Evolutionary conservation across 148 eudicot species (phyloP), one percentile per base, ranked within the genome.

Genomic region (Spergularia bocconei): DNA sequence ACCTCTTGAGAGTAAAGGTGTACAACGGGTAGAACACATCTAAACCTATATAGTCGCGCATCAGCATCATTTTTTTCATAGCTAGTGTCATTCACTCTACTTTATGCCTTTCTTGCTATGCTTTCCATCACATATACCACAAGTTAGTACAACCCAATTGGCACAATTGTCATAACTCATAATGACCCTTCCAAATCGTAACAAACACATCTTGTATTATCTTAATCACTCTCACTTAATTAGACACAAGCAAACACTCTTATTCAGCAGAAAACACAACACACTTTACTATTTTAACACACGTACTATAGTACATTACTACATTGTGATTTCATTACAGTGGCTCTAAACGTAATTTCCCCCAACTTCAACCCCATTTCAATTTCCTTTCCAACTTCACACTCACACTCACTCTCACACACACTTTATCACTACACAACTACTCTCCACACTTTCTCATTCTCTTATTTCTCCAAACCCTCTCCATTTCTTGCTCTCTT

Each of bases 381-480:
- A 6, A 44, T 44, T 78, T 56, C 55, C 71, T 41, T 41, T 20
- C 53, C 19, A 68, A 69, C 79, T 69, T 68, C 77, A 72, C 80
- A 54, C 65, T 65, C 60, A 72, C 77, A 12, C 66, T 39, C 56
- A 12, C 77, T 19, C 71, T 38, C 38, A 33, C 15, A 4, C 70
- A 19, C 63, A 16, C 62, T 36, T 20, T 64, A 16, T 15, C 25
- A 29, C 11, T 21, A 10, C 57, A 29, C 56, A 12, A 29, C 36
- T 14, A 29, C 70, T n/a, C 69, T 16, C 62, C 14, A 47, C 23
- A 7, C 75, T 64, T 23, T 62, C 59, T 39, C 80, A 58, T 55
- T 53, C 47, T 38, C 63, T 23, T 67, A 69, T 55, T 63, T 1
- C 60, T 1, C 60, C 73, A 70, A 25, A 19, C 57, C 16, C 75